Evolutionary conservation across 768 basidiomycete species (phyloP).

Genomic region (Boletus barrowsii): DNA sequence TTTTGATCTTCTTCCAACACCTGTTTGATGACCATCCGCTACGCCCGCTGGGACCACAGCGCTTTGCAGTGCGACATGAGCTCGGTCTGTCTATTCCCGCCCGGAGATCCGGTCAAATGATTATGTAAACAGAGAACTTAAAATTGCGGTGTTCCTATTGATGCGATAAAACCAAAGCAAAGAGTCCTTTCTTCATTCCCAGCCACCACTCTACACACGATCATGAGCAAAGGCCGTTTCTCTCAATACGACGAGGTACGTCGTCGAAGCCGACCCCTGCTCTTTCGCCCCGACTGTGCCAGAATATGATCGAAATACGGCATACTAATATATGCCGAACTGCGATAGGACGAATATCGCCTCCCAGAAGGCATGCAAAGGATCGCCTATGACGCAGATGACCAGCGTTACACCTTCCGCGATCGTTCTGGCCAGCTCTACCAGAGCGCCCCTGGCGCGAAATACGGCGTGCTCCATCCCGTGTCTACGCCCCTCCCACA

Average conservation of each 20-base stretch:
- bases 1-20: no score
- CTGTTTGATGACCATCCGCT: no score
- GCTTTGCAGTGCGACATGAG: no score
- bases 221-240: constrained; percentile 11
- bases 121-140: no score
- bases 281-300: no score
- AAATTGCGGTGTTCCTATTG: no score
- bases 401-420: constrained; percentile 46
- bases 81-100: no score
- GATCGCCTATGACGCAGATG: constrained; percentile 53
- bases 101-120: no score
- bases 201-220: constrained; percentile 1
- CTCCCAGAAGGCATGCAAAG: constrained; percentile 45
- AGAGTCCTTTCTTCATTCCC: not conserved
- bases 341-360: constrained; percentile 33
- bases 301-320: not conserved
- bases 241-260: constrained; percentile 27
- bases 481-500: constrained; percentile 24
- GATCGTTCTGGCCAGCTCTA: constrained; percentile 46
- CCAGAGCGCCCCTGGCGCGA: constrained; percentile 40
- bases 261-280: not conserved
- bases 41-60: no score
- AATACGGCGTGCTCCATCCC: constrained; percentile 44
- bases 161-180: not conserved
- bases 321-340: not conserved